Base-by-base conservation (phyloP, 2,329 filamentous ascomycete species). In the Aspergillus alliaceus region DNA sequence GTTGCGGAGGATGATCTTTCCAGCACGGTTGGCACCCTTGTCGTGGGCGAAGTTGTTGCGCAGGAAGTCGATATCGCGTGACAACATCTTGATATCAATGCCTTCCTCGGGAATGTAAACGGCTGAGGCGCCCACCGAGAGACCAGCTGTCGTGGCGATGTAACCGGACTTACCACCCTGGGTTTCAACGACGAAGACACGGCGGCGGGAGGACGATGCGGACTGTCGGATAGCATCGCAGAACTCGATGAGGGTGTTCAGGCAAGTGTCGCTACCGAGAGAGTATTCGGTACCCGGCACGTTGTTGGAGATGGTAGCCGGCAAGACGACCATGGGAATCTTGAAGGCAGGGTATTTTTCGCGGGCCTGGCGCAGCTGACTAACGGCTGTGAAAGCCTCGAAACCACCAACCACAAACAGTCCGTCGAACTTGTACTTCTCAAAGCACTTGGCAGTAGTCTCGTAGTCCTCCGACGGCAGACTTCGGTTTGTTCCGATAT, bases 71-170 rank as follows among this genome's bases (percentile, higher is more conserved):
- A 99, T 96, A 69, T 99, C 95, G 5, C 87, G 84, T 42, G 91
- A 89, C 6, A 99, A 85, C 90, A 96, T 98, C 69, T 93, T 90
- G 55, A 99, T 86, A 72, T 88, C 90, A 76, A 99, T 91, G 6
- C 95, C 95, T 76, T 99, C 92, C 76, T 99, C 95, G 1, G 95
- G 95, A 5, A 93, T 98, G 77, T 99, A 99, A 12, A 98, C 93
- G 1, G 93, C 93, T 14, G 90, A 84, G 18, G 90, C 91, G 56
- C 96, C 83, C 0, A 91, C 96, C 25, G 93, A 93, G 57, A 97
- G 85, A 75, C 97, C 98, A 24, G 95, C 95, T 8, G 90, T 96
- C 54, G 90, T 87, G 35, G 95, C 95, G 69, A 54, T 37, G 31
- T 54, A 54, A 12, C 51, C 51, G 22, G 51, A 54, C 51, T 54